A percentile compares a stretch with the other conserved stretches of the same genome.
phyloP scores from a whole-genome alignment of 805 yeast genomes.

The Candida verbasci region DNA sequence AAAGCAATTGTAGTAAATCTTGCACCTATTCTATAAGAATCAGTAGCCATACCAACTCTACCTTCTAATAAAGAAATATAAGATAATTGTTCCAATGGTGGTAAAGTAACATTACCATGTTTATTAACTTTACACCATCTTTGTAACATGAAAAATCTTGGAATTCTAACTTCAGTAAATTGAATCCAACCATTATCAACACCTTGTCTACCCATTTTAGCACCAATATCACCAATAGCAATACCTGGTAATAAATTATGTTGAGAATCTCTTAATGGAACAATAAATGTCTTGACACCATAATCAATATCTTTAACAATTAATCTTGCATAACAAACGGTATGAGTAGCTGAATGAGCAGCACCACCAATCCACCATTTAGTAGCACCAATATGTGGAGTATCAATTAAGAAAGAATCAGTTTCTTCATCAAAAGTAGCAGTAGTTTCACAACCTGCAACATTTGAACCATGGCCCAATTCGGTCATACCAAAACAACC shows the following conservation, averaged over 20 bases:
- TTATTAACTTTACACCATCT: slow-evolving; percentile 67
- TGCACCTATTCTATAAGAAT: slow-evolving; percentile 76
- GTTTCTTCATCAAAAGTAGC: slow-evolving; percentile 67
- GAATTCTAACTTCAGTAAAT: slow-evolving; percentile 77
- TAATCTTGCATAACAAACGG: slow-evolving; percentile 80
- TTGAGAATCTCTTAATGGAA: slow-evolving; percentile 75
- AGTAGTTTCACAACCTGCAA: slow-evolving; percentile 89
- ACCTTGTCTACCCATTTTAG: slow-evolving; percentile 94
- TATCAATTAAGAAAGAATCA: slow-evolving; percentile 70
- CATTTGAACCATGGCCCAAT: slow-evolving; percentile 90
- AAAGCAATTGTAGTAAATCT: slow-evolving; percentile 79
- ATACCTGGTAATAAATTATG: slow-evolving; percentile 78
- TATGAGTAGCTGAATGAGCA: slow-evolving; percentile 88
- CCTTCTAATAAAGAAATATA: slow-evolving; percentile 87
- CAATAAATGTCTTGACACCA: slow-evolving; percentile 90
- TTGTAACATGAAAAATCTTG: slow-evolving; percentile 77
- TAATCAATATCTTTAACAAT: slow-evolving; percentile 79
- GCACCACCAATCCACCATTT: slow-evolving; percentile 99
- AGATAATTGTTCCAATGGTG: slow-evolving; percentile 84
- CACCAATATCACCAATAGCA: slow-evolving; percentile 86
- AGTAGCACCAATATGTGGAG: slow-evolving; percentile 90
- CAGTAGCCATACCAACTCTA: slow-evolving; percentile 84
- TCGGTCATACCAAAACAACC: slow-evolving; percentile 96
- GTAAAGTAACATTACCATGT: slow-evolving; percentile 68
- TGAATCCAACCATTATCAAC: slow-evolving; percentile 98